Evolutionary conservation across 2,329 filamentous ascomycete genomes (phyloP), one percentile per base, ranked within the genome.

Genomic region (Aureobasidium musti): DNA sequence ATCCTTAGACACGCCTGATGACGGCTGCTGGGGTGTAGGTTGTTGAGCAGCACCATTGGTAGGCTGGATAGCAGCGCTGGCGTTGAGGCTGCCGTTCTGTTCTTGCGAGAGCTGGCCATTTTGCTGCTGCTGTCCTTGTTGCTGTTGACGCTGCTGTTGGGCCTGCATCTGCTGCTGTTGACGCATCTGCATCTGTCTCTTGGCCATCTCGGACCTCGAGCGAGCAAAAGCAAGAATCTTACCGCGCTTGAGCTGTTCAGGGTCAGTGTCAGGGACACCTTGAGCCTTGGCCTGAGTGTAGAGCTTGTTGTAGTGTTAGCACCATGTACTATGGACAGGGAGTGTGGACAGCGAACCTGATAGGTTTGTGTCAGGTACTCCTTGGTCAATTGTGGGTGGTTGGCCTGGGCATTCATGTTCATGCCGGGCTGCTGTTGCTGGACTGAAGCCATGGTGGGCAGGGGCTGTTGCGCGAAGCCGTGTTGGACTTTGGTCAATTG

Each of bases 241-340:
- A 63, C 91, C 89, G 35, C 88, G 86, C 79, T 95, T 96, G 74
- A 94, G 84, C 73, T 89, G 94, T 76, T 98, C 93, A 53, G 94
- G 94, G 74, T 98, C 92, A 67, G 85, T 89, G 67, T 88, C 84
- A 49, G 91, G 87, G 30, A 96, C 89, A 71, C 93, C 93, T 73
- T 89, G 85, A 65, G 91, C 86, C 79, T 94, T 95, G 90, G 98
- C 92, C 77, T 91, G 87, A 74, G 90, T 89, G 71, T 91, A 95
- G 84, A 91, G 93, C 93, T 97, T 73, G 53, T 10, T 30, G 35
- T 23, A 23, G 13, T 21, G 64, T 66, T 50, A 66, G 64, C 30
- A 19, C 35, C n/a, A 33, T 26, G 45, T 14, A 13, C 10, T 10
- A 52, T 10, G 45, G 23, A 5, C 7, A n/a, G 53, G 7, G 41